Evolutionary conservation across 1,284 basidiomycete species (phyloP).

Genomic region (Moesziomyces aphidis): DNA sequence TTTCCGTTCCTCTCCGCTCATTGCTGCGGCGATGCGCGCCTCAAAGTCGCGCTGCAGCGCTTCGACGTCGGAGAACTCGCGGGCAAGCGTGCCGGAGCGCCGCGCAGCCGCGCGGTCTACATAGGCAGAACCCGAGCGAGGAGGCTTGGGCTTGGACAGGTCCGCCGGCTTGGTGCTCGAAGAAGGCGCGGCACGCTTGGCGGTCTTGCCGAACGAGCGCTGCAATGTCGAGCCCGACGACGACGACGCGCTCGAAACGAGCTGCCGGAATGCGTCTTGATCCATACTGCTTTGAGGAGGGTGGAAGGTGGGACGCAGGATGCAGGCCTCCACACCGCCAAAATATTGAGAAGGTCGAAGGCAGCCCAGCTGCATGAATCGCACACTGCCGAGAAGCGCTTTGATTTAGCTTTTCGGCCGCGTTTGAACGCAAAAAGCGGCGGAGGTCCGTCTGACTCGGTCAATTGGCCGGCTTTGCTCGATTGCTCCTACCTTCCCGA

Average conservation of each 20-base stretch:
- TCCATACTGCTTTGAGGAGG: conserved; percentile 35
- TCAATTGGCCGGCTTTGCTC: conserved; percentile 24
- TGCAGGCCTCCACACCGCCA: not conserved
- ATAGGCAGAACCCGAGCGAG: conserved; percentile 10
- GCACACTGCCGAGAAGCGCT: not conserved
- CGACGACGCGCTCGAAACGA: conserved; percentile 35
- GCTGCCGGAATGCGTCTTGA: conserved; percentile 56
- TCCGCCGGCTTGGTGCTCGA: conserved; percentile 21
- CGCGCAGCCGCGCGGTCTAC: conserved; percentile 49
- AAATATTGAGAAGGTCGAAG: not conserved
- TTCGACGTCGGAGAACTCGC: conserved; percentile 74
- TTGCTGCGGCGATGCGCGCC: conserved; percentile 71
- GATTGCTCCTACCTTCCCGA: not conserved
- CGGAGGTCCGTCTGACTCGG: conserved; percentile 14
- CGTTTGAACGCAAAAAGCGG: not conserved
- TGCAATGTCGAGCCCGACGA: conserved; percentile 3
- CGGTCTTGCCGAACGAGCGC: conserved; percentile 26
- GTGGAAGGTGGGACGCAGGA: conserved; percentile 2
- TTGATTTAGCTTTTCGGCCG: not conserved
- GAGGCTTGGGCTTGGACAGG: conserved; percentile 17
- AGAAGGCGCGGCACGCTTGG: conserved; percentile 1
- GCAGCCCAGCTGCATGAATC: not conserved
- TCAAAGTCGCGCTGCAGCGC: conserved; percentile 84
- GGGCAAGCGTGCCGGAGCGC: conserved; percentile 9
- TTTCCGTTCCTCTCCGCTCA: conserved; percentile 73